Base-by-base conservation (phyloP, 257 asterid species). In the Agastache rugosa region DNA sequence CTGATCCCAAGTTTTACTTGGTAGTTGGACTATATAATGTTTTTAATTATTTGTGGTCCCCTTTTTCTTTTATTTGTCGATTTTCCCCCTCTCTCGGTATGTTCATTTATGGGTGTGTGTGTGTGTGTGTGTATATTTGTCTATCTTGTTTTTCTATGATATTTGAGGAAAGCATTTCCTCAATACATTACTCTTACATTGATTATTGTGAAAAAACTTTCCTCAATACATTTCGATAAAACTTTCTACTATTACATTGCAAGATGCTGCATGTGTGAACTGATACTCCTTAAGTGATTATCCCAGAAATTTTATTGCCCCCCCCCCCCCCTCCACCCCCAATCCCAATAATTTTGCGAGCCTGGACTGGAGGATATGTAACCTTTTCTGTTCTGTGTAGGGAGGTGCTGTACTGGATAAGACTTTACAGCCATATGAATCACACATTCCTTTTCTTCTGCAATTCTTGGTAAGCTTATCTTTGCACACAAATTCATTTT, bases 361-460 rank as follows among this genome's bases (percentile, higher is more conserved):
- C 39, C 65, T 37, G 76, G 55, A 73, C 65, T 37, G 76, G 55
- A 73, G 54, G 39, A 34, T 63, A 14, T 55, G 39, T 69, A 31
- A 55, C 42, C 11, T 55, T 17, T 61, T 39, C 37, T 54, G 8
- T 48, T 48, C 51, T 70, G 41, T 85, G 83, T 84, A 94, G 99
- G 89, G 85, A 66, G 99, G 99, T 72, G 95, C 91, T 45, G 79
- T 89, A 61, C 67, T 84, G 79, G 95, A 85, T 67, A 92, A 77
- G 86, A 62, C 78, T 51, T 73, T 94, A 63, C 97, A 94, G 90
- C 97, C 97, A 67, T 83, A 92, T 77, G 99, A 94, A 78, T 90
- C 99, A 66, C 99, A 94, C 71, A 90, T 92, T 79, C 99, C 97
- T 41, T 94, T 83, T 82, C 91, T 94, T 75, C 97, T 94, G 77